Evolutionary conservation across 805 yeast species (phyloP), one percentile per base, ranked within the genome.

Genomic region (Suhomyces pyralidae): DNA sequence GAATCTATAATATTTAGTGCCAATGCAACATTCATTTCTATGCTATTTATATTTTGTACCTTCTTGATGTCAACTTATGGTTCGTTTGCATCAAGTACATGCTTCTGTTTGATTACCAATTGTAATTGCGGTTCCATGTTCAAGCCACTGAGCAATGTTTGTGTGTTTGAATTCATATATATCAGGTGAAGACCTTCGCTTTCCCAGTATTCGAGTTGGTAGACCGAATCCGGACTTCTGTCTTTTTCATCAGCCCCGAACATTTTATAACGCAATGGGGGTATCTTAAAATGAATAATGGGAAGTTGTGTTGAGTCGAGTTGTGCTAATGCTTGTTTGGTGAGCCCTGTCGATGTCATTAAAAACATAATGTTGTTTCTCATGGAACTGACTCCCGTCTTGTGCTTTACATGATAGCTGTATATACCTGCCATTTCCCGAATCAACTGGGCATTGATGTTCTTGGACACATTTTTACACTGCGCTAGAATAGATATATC

Each of bases 391-490:
- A 30, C 34, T 14, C 51, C 63, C 49, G 60, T 50, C 44, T 49
- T 45, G 43, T 55, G 30, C 40, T 59, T 58, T 19, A 72, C 68
- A 57, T 76, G 73, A 55, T 61, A 71, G 48, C 68, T 61, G 58
- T 78, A 78, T 2, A 81, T 78, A 1, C 87, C 88, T 7, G 76
- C 73, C 30, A 82, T 60, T 58, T 83, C 87, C 44, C 88, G 70
- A 1, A 83, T 65, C 45, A 73, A 63, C 38, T 70, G 65, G 12
- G 86, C 81, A 51, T 71, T 74, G 32, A 82, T 70, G 49, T 76
- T 73, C 3, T 66, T 63, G 25, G 65, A 64, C 58, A 76, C 73
- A 60, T 81, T 77, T 56, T 83, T 82, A 62, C 87, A 83, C 60
- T 83, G 87, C 5, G 81, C 82, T 53, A 80, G 67, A 2, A 81